Base-by-base conservation (phyloP, 768 basidiomycete species). In the Podaxis rugospora region DNA sequence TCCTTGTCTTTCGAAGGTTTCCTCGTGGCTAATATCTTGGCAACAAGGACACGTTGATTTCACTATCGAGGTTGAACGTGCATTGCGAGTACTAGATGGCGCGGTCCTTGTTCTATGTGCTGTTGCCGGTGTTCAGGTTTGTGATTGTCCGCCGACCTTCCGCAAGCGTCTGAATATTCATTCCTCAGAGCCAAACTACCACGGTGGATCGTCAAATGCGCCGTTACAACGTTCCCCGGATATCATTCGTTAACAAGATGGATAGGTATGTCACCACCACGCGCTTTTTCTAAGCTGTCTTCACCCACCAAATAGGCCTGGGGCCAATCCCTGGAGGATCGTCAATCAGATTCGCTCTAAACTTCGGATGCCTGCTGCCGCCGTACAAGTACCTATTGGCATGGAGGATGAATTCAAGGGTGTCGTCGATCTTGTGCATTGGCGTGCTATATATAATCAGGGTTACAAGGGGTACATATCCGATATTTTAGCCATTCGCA, bases 171-270 rank as follows among this genome's bases (percentile, higher is more conserved):
- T 25, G 44, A 57, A 37, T 36, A 3, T 49, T 53, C 27, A 66
- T 25, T 21, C 55, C 47, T 3, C 75, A 95, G 87, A 93, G 91
- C 75, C 97, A 99, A 84, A 99, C 97, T 1, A 98, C 94, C 21
- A 99, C 97, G 11, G 97, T 99, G 39, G 97, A 99, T 76, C 83
- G 97, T 62, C 97, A 99, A 80, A 99, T 99, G 97, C 83, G 92
- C 63, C 86, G 97, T 37, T 99, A 99, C 71, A 89, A 89, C 68
- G 93, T 99, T 61, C 97, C 97, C 60, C 84, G 97, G 47, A 83
- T 99, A 62, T 97, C 94, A 4, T 98, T 97, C 73, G 86, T 98
- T 69, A 98, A 98, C 76, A 98, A 98, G 76, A 98, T 98, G 96
- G 96, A 98, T 69, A 84, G 93, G 92, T 92, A 53, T 13, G 74